Evolutionary conservation across 2,329 filamentous ascomycete genomes (phyloP), one percentile per base, ranked within the genome.

Genomic region (Keithomyces neogunnii): DNA sequence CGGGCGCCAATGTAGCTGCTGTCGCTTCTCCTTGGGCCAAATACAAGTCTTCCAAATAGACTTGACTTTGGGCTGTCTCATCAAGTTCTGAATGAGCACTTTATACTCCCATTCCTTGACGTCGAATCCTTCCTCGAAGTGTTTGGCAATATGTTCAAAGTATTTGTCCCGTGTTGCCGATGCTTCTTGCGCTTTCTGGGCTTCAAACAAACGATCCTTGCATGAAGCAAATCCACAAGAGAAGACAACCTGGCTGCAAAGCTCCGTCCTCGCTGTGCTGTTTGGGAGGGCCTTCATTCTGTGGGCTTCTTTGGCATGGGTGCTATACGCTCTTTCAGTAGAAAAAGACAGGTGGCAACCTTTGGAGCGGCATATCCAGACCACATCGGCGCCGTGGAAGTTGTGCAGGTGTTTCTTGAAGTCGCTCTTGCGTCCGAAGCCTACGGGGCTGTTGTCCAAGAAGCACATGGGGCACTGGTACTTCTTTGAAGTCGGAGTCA

Each of bases 331-430:
- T 52, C 69, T 66, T 54, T 74, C 72, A 28, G 71, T 73, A 51
- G 72, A 70, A 44, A 73, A 73, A 3, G 69, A 67, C n/a, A 72
- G 59, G 44, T 67, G 63, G 57, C 71, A 74, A 30, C 63, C 66
- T 53, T 66, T 66, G 38, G 68, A 70, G 45, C 66, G 70, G 60
- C 71, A 74, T 26, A 71, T 61, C 72, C 71, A 74, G 39, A 67
- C 63, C 36, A 68, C 63, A 55, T 73, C 69, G 46, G 67, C 64
- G 38, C 69, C 69, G 56, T 74, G 72, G 55, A 73, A 74, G 59
- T 72, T 72, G 62, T 73, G 69, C n/a, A 74, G 61, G 55, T 74
- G 71, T 63, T 74, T 73, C 64, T 74, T 74, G 58, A 74, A 73
- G 56, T 74, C 71, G 57, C 69, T 73, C 61, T 73, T 74, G 52